Conservation (phyloP, 768 basidiomycete species). For the Obba rivulosa region DNA sequence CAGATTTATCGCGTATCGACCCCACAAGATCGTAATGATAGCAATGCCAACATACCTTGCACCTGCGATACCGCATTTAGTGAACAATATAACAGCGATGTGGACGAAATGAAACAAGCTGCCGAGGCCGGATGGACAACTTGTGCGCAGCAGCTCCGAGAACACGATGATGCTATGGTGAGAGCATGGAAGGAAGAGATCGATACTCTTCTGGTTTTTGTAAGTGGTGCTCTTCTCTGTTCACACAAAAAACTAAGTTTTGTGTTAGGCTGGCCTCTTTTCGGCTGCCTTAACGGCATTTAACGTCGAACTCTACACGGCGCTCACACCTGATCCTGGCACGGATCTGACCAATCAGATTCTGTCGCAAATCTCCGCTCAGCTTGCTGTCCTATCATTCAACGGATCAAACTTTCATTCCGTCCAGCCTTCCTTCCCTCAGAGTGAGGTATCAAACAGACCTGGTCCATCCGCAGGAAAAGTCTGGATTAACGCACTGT, state of each 20-base stretch:
- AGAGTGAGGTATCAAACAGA: too few relatives aligned
- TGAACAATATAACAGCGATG: too few relatives aligned
- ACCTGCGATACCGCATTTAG: too few relatives aligned
- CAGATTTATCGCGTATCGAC: too few relatives aligned
- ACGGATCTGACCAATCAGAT: too few relatives aligned
- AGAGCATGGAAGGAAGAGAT: conserved; percentile 7
- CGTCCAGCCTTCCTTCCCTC: too few relatives aligned
- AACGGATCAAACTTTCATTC: too few relatives aligned
- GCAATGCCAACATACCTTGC: too few relatives aligned
- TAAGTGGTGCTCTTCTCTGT: neutral
- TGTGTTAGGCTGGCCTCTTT: conserved; percentile 7
- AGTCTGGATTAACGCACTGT: conserved; percentile 35
- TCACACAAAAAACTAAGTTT: neutral
- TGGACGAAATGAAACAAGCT: too few relatives aligned
- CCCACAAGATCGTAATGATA: too few relatives aligned
- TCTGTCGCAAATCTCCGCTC: too few relatives aligned
- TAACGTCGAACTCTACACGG: neutral
- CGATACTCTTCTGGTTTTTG: conserved; percentile 5
- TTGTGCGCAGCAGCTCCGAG: conserved; percentile 13
- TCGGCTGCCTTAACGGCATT: conserved; percentile 5
- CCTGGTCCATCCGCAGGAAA: conserved; percentile 19
- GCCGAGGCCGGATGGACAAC: conserved; percentile 12
- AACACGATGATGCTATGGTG: conserved; percentile 9
- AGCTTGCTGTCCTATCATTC: too few relatives aligned
- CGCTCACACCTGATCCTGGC: neutral